A percentile compares a stretch with the other conserved stretches of the same genome.
phyloP scores from a whole-genome alignment of 768 basidiomycete species.

The Boletus reticuloceps region DNA sequence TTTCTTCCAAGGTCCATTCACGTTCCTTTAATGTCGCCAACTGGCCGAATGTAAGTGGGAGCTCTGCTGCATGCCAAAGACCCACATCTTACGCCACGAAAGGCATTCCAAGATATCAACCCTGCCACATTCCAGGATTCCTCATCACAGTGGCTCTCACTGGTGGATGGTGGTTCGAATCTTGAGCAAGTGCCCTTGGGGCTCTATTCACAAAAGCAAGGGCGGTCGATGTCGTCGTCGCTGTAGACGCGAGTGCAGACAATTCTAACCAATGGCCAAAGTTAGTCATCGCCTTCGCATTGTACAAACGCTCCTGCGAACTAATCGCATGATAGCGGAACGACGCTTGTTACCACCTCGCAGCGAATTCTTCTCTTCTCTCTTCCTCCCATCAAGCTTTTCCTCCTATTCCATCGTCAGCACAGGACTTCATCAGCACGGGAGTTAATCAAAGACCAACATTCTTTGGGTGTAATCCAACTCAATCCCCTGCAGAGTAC shows the following conservation, averaged over 20 bases:
- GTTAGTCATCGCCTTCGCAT: conserved; percentile 34
- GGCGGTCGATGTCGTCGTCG: conserved; percentile 70
- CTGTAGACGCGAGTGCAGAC: conserved; percentile 66
- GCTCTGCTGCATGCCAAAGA: background rate
- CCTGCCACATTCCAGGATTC: conserved; percentile 51
- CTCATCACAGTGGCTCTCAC: conserved; percentile 49
- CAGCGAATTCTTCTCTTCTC: conserved; percentile 44
- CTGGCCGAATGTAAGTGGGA: conserved; percentile 55
- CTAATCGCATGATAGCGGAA: conserved; percentile 42
- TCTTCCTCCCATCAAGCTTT: conserved; percentile 55
- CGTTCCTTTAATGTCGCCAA: conserved; percentile 61
- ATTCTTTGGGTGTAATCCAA: conserved; percentile 76
- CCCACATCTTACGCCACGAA: background rate
- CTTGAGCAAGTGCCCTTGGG: conserved; percentile 68
- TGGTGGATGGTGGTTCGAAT: conserved; percentile 73
- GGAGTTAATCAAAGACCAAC: conserved; percentile 68
- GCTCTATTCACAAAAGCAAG: conserved; percentile 70
- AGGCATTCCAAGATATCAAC: conserved; percentile 55
- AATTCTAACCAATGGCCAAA: conserved; percentile 64
- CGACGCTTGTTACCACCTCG: conserved; percentile 44
- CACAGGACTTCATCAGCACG: conserved; percentile 50
- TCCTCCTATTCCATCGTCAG: conserved; percentile 57
- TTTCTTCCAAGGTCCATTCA: conserved; percentile 44
- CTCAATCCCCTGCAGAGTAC: conserved; percentile 46
- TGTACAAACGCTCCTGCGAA: background rate